Base-by-base conservation (phyloP, 345 rosid genomes). In the Pelargonium nanum region DNA sequence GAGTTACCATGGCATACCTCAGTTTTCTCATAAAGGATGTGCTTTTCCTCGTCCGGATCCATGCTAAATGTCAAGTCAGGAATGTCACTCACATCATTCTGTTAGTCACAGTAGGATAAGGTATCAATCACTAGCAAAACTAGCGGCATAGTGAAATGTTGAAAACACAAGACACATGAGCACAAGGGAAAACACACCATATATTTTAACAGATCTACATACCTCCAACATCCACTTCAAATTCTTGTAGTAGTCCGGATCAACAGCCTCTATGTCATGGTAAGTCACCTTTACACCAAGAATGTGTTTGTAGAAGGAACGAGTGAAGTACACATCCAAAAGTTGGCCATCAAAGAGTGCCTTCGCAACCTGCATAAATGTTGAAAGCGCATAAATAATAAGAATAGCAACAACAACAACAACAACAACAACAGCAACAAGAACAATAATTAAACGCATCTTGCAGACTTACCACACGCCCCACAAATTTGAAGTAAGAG, bases 211-310 rank as follows among this genome's bases (percentile, higher is more conserved):
- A 67, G 59, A 48, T 62, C 66, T 60, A 70, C 94, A 63, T 57
- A 89, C 98, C 95, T 92, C 97, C 28, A 92, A 70, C 86, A 92
- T 80, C 98, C 98, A 92, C 84, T 92, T 92, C 78, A 92, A 70
- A 65, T 81, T 89, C 79, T 87, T 89, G 80, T 92, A 92, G 73
- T 92, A 92, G 76, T 92, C 98, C 63, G 98, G 98, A 77, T 92
- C 98, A 71, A 92, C 96, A 53, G 98, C 97, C 81, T 92, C 98
- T 66, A 92, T 92, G 74, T 92, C 97, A 78, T 92, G 97, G 72
- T 92, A 92, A 26, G 98, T 92, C 74, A 92, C 98, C 80, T 92
- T 92, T 45, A 85, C 91, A 52, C 88, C 96, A 55, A 92, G 91
- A 58, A 92, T 92, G 74, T 92, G 96, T 78, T 87, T 89, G 67